phyloP scores from a whole-genome alignment of 2,329 filamentous ascomycete species.

The Neurospora sp. region DNA sequence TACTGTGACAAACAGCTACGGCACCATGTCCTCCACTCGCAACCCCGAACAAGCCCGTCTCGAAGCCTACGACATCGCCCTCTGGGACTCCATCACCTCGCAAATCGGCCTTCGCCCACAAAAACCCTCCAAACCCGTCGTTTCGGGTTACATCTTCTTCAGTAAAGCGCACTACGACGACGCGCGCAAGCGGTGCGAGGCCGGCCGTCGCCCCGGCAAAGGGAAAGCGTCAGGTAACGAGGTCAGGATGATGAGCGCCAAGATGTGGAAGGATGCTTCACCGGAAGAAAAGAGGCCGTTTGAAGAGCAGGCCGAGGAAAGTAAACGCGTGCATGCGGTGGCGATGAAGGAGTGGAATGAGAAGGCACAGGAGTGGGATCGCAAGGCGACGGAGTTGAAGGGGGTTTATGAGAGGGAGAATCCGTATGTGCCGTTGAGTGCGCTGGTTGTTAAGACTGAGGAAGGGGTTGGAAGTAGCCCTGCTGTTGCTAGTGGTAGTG shows the following conservation, averaged over 20 bases:
- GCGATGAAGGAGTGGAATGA: conserved; percentile 50
- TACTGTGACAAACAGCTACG: conserved; percentile 14
- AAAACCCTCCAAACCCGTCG: conserved; percentile 61
- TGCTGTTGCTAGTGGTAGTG: conserved; percentile 7
- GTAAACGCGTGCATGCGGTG: conserved; percentile 55
- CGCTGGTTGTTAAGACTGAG: conserved; percentile 23
- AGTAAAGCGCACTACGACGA: conserved; percentile 68
- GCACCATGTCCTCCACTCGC: neutral
- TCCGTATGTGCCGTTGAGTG: conserved; percentile 27
- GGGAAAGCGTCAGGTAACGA: conserved; percentile 64
- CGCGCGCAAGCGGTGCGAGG: conserved; percentile 50
- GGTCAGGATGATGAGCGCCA: conserved; percentile 74
- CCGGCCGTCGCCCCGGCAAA: conserved; percentile 53
- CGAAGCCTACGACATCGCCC: conserved; percentile 45
- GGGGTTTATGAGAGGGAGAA: conserved; percentile 43
- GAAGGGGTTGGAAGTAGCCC: conserved; percentile 1
- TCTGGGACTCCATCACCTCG: conserved; percentile 40
- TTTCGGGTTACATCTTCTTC: conserved; percentile 83
- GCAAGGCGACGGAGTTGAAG: conserved; percentile 45
- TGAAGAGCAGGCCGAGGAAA: conserved; percentile 59
- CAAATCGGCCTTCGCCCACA: conserved; percentile 65
- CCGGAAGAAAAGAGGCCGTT: conserved; percentile 67
- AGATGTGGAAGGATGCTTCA: conserved; percentile 77
- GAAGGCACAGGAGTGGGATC: conserved; percentile 62
- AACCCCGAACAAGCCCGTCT: conserved; percentile 42